Evolutionary conservation across 257 asterid species (phyloP).

Genomic region (Anisodus acutangulus): DNA sequence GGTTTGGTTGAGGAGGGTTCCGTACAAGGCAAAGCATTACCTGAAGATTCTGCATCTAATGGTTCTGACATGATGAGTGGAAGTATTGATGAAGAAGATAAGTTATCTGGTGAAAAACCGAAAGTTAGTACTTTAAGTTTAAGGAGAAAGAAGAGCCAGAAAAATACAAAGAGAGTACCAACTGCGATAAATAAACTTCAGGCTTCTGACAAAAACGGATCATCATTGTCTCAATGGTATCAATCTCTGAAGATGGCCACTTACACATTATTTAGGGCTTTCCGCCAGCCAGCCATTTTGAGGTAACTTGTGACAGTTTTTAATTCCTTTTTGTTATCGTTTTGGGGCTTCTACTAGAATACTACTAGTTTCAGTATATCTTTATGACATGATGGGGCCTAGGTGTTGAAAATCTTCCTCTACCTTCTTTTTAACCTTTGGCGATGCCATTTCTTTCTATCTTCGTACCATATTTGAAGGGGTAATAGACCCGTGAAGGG

Average conservation of each 20-base stretch:
- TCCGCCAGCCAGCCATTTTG: slow-evolving; percentile 80
- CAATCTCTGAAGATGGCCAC: slow-evolving; percentile 69
- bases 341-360: slow-evolving; percentile 6
- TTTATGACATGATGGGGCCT: slow-evolving; percentile 15
- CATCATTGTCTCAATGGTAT: slow-evolving; percentile 53
- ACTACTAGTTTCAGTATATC: not conserved
- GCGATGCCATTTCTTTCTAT: not conserved
- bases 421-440: not conserved
- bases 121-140: slow-evolving; percentile 46
- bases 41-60: slow-evolving; percentile 47
- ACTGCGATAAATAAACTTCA: slow-evolving; percentile 35
- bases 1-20: slow-evolving; percentile 71
- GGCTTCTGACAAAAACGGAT: slow-evolving; percentile 46
- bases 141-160: slow-evolving; percentile 70
- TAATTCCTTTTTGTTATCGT: slow-evolving; percentile 18
- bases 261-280: slow-evolving; percentile 67
- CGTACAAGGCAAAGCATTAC: slow-evolving; percentile 39
- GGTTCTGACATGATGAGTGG: slow-evolving; percentile 46
- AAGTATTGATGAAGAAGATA: slow-evolving; percentile 42
- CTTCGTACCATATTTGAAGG: not conserved
- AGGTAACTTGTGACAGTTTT: slow-evolving; percentile 55
- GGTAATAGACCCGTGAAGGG: not conserved
- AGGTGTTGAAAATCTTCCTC: slow-evolving; percentile 14
- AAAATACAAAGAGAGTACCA: slow-evolving; percentile 46
- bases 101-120: slow-evolving; percentile 43